A percentile compares a stretch with the other conserved stretches of the same genome.
phyloP scores from a whole-genome alignment of 768 basidiomycete genomes.

The Clavulina sp. region DNA sequence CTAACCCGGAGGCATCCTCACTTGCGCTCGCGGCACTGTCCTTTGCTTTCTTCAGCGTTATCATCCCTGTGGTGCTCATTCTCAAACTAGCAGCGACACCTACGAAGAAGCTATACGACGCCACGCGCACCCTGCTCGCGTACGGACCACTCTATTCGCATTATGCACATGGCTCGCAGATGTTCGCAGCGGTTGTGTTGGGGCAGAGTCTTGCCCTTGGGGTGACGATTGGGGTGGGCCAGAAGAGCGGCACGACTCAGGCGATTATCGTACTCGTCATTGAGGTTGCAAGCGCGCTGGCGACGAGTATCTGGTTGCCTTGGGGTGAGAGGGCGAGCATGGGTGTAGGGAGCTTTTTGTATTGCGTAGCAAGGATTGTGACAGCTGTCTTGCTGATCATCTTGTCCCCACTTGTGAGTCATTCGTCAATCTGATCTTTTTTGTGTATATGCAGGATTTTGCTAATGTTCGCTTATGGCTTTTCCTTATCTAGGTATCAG shows the following conservation, averaged over 20 bases:
- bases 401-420: conserved; percentile 67
- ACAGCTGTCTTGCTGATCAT: conserved; percentile 83
- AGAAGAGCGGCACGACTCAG: conserved; percentile 79
- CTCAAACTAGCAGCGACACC: conserved; percentile 63
- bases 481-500: conserved; percentile 49
- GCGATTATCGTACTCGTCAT: conserved; percentile 77
- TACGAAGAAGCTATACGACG: conserved; percentile 84
- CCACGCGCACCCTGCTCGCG: conserved; percentile 77
- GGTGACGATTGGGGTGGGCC: conserved; percentile 74
- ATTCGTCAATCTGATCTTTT: too few relatives aligned
- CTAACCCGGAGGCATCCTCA: conserved; percentile 34
- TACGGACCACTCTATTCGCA: conserved; percentile 91
- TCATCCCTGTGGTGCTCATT: conserved; percentile 57
- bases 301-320: conserved; percentile 87
- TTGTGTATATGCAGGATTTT: too few relatives aligned
- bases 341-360: conserved; percentile 88
- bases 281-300: conserved; percentile 71
- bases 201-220: conserved; percentile 70
- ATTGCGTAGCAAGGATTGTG: conserved; percentile 80
- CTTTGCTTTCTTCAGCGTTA: conserved; percentile 61
- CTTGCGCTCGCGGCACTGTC: conserved; percentile 67
- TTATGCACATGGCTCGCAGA: conserved; percentile 77
- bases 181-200: conserved; percentile 71
- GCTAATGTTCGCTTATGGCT: neutral
- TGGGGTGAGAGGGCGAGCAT: conserved; percentile 96